phyloP scores from a whole-genome alignment of 306 rosid species.

The Oemleria cerasiformis region DNA sequence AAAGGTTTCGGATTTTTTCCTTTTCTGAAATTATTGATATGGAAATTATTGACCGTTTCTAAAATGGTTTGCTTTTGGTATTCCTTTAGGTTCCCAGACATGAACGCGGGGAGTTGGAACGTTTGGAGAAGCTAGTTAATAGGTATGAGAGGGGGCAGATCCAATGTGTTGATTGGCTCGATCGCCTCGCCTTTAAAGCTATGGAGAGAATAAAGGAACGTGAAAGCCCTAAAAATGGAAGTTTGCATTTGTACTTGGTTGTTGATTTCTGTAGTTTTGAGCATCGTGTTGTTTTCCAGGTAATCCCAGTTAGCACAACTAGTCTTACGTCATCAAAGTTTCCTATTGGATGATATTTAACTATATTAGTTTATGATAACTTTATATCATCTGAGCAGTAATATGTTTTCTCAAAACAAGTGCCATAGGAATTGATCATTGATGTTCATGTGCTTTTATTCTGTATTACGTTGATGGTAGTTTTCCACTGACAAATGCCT shows the following conservation, averaged over 20 bases:
- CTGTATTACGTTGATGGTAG: background rate
- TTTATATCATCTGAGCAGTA: background rate
- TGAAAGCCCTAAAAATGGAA: conserved; percentile 71
- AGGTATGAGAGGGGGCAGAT: conserved; percentile 95
- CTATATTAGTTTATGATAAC: background rate
- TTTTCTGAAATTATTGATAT: conserved; percentile 17
- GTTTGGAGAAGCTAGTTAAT: conserved; percentile 85
- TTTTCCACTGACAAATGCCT: background rate
- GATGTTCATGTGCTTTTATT: background rate
- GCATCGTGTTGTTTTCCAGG: conserved; percentile 96
- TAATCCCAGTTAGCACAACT: conserved; percentile 25
- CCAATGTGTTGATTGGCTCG: conserved; percentile 89
- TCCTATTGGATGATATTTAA: background rate
- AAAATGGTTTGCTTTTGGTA: background rate
- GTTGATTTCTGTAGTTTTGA: conserved; percentile 92
- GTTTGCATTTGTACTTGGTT: conserved; percentile 71
- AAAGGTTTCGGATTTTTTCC: conserved; percentile 51
- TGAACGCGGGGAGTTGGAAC: conserved; percentile 92
- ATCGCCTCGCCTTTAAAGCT: conserved; percentile 77
- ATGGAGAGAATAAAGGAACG: conserved; percentile 78
- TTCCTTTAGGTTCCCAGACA: conserved; percentile 76
- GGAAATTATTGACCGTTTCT: background rate
- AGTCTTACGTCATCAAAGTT: conserved; percentile 14
- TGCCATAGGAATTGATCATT: background rate
- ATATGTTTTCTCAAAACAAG: background rate